Percentiles rank a stretch among this genome's conserved stretches.
These are phyloP conservation scores for Mortierella sp. DNA, from an alignment of 371 early-diverging fungal genomes.

Conservation along the genomic window DNA sequence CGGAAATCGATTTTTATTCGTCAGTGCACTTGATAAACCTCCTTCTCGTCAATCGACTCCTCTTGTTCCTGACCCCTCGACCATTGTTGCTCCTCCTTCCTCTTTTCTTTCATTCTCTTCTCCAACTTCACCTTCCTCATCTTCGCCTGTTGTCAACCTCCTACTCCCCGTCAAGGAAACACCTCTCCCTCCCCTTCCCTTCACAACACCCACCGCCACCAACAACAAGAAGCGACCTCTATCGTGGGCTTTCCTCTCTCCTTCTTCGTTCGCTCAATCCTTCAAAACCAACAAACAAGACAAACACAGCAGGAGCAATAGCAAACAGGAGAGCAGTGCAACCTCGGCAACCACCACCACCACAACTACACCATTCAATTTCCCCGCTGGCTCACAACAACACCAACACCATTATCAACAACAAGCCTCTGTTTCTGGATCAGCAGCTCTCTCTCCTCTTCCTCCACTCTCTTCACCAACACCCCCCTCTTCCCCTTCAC, in stretches of 20 bases:
- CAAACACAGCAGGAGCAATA: constrained; percentile 1
- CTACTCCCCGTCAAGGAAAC: not conserved
- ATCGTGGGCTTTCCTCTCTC: not conserved
- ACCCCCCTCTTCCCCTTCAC: not conserved
- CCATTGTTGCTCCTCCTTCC: not conserved
- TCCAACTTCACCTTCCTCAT: not conserved
- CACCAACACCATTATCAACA: not conserved
- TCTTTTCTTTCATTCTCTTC: not conserved
- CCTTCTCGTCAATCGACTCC: not conserved
- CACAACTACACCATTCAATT: not conserved
- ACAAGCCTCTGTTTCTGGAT: not conserved
- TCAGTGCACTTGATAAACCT: not conserved
- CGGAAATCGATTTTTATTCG: constrained; percentile 17
- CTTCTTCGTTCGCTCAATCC: not conserved
- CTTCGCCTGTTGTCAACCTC: not conserved
- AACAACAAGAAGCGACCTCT: not conserved
- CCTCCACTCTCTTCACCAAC: not conserved
- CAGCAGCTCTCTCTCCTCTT: not conserved
- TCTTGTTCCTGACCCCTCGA: not conserved
- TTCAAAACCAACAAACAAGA: not conserved
- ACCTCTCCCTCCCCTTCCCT: not conserved
- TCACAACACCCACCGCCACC: not conserved
- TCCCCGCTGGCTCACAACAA: not conserved
- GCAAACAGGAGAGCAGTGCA: not conserved
- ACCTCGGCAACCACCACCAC: not conserved